A percentile compares a stretch with the other conserved stretches of the same genome.
These are phyloP conservation scores for Knufia petricola DNA, from an alignment of 2,329 filamentous ascomycete species.

Conservation along the genomic window DNA sequence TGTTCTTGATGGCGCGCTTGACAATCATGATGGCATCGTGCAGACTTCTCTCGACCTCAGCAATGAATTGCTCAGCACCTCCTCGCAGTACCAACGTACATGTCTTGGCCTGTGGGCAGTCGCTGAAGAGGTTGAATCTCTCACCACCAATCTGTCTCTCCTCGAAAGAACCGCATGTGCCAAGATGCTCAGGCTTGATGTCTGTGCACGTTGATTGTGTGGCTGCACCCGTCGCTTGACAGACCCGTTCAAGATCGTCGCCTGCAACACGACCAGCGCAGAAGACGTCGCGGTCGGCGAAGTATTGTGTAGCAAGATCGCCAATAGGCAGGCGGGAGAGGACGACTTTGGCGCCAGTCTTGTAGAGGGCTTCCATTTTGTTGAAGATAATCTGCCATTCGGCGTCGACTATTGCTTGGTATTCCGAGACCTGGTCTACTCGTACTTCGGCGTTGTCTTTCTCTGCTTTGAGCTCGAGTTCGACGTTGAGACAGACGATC, in stretches of 20 bases:
- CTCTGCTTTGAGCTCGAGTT: constrained; percentile 95
- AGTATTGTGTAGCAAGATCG: constrained; percentile 88
- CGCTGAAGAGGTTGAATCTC: constrained; percentile 97
- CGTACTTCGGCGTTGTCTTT: constrained; percentile 99
- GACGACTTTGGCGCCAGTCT: constrained; percentile 93
- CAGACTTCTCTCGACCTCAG: constrained; percentile 91
- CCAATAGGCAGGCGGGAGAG: constrained; percentile 95
- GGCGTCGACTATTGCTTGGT: constrained; percentile 97
- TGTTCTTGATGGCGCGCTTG: constrained; percentile 93
- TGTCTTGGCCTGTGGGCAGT: constrained; percentile 89
- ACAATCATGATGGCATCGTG: constrained; percentile 99
- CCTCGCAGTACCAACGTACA: constrained; percentile 92
- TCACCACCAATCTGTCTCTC: constrained; percentile 96
- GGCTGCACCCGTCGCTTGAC: constrained; percentile 85
- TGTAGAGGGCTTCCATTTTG: constrained; percentile 90
- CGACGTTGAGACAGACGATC: constrained; percentile 95
- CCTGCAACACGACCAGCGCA: constrained; percentile 86
- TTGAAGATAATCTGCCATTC: constrained; percentile 99
- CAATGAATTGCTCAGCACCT: constrained; percentile 97
- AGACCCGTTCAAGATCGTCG: constrained; percentile 92
- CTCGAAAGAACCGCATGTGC: constrained; percentile 81
- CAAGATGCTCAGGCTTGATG: constrained; percentile 79
- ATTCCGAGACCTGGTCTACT: constrained; percentile 96
- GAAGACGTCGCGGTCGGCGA: constrained; percentile 96
- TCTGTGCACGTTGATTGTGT: constrained; percentile 95